phyloP scores from a whole-genome alignment of 331 rosid genomes.

The Phaseolus coccineus region DNA sequence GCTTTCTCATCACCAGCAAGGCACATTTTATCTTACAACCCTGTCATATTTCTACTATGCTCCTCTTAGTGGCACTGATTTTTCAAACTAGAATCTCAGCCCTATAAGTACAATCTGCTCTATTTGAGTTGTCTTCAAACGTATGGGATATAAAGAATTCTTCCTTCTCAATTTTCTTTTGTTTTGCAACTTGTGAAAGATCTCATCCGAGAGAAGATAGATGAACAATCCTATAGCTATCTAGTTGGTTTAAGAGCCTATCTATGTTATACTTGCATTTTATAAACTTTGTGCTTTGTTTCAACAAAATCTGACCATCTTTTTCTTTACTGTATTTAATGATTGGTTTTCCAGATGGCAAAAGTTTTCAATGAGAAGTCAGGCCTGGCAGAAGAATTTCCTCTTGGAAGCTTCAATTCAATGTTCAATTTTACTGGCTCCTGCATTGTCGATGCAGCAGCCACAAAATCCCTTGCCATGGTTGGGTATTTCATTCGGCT shows the following conservation, averaged over 20 bases:
- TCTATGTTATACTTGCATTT: background rate
- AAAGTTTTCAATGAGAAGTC: constrained; percentile 80
- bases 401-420: constrained; percentile 95
- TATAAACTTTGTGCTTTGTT: background rate
- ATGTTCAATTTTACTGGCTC: constrained; percentile 98
- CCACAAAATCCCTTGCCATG: constrained; percentile 97
- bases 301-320: background rate
- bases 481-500: constrained; percentile 83
- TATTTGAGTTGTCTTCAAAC: background rate
- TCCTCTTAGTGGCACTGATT: background rate
- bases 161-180: background rate
- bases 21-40: background rate
- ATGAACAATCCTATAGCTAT: background rate
- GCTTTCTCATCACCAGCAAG: background rate
- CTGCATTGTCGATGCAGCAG: constrained; percentile 79
- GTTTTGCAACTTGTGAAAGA: background rate
- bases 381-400: constrained; percentile 63
- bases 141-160: background rate
- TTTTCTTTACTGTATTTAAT: constrained; percentile 27
- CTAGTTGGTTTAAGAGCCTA: background rate
- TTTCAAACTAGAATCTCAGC: background rate
- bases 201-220: background rate
- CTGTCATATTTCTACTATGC: background rate
- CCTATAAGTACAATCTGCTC: background rate
- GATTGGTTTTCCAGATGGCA: constrained; percentile 80